Percentiles rank a stretch among this genome's conserved stretches.
phyloP scores from a whole-genome alignment of 2,329 filamentous ascomycete species.

The Fusarium nygamai region DNA sequence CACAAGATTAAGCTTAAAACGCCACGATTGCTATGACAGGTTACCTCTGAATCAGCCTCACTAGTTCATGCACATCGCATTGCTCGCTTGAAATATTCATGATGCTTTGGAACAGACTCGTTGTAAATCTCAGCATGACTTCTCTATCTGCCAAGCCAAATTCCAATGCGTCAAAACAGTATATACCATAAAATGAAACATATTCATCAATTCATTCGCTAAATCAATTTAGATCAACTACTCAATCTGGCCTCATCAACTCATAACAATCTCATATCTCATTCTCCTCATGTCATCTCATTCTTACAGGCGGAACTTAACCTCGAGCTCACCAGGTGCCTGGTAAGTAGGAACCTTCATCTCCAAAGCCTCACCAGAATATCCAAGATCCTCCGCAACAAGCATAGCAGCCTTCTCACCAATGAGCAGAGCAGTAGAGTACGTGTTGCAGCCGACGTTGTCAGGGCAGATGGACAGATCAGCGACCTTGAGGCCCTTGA shows the following conservation, averaged over 20 bases:
- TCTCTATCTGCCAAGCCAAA: fast-evolving
- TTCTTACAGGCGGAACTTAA: slow-evolving; percentile 54
- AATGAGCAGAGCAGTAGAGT: slow-evolving; percentile 46
- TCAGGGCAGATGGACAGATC: slow-evolving; percentile 81
- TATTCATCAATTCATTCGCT: slow-evolving; percentile 7
- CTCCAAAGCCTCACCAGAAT: slow-evolving; percentile 75
- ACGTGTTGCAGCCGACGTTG: slow-evolving; percentile 78
- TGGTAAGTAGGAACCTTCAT: slow-evolving; percentile 78
- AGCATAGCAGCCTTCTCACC: slow-evolving; percentile 62
- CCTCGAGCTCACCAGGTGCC: slow-evolving; percentile 60
- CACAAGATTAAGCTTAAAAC: background rate
- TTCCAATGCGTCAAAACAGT: fast-evolving
- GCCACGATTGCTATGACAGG: background rate
- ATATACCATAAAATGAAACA: background rate
- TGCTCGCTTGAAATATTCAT: background rate
- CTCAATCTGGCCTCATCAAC: slow-evolving; percentile 3
- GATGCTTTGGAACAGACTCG: background rate
- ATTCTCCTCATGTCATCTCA: background rate
- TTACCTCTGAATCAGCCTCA: background rate
- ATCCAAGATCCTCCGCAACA: slow-evolving; percentile 77
- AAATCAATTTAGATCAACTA: slow-evolving; percentile 7
- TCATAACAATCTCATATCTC: background rate
- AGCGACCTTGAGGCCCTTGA: slow-evolving; percentile 80
- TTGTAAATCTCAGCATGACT: background rate
- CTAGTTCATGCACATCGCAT: background rate